Evolutionary conservation across 2,329 filamentous ascomycete species (phyloP), one percentile per base, ranked within the genome.

Genomic region (Acephala macrosclerotiorum): DNA sequence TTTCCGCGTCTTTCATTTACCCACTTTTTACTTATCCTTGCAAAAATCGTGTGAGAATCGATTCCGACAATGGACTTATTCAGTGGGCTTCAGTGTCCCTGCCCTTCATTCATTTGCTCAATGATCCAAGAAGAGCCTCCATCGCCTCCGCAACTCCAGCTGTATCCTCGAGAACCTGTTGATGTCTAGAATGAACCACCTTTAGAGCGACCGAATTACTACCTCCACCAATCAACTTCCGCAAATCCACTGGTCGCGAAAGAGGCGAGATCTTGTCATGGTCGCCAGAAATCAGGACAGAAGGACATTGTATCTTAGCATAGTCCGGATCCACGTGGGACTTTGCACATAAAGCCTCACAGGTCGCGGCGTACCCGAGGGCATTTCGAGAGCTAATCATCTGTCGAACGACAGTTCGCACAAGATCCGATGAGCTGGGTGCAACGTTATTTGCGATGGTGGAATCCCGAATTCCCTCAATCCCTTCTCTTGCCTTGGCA

Each of bases 111-210:
- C 12, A 33, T 56, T n/a, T 33, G 45, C 35, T 55, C 45, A 60
- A 58, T 36, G 35, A 42, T 1, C 16, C 49, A 20, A 67, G 26
- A n/a, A 68, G 16, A 22, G 47, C 22, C 18, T 64, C 58, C 49
- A 70, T 66, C 14, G 68, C 68, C 58, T 57, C 20, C 84, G 86
- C 56, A 90, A 79, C 73, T 85, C 90, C 65, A 90, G 82, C 26
- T 82, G 81, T 59, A 91, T 82, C 75, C 91, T 91, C 68, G 89
- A 80, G 60, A 89, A 81, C 77, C 91, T 90, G 74, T 88, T 89
- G 61, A 91, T 79, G 74, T 91, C 87, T 33, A 91, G 87, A 35
- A 88, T 89, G 18, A 89, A 92, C 20, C 87, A 91, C 20, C 87
- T 85, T 68, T 18, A 65, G 20, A 18, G 33, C 20, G 87, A 85